Base-by-base conservation (phyloP, 2,329 filamentous ascomycete genomes). In the Colletotrichum brevisporum region DNA sequence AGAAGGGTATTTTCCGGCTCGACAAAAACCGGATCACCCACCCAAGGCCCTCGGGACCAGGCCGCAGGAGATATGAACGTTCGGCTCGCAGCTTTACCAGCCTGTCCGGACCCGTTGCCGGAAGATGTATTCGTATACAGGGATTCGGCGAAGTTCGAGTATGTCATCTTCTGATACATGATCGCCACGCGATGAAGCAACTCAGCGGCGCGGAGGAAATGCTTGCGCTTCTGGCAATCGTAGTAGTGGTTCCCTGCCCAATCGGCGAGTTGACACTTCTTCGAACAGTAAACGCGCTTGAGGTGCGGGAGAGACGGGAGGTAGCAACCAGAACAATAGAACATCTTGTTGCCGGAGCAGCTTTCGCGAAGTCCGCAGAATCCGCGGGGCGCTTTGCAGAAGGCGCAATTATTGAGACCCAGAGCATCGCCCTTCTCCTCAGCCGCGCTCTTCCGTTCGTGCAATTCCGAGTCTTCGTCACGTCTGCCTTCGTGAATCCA, bases 401-500 rank as follows among this genome's bases (percentile, higher is more conserved):
- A 43, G 41, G 13, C 16, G 41, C 41, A 43, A 6, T 6, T 43
- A 12, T 43, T n/a, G 16, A 43, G 27, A 12, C 18, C 13, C 24
- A 63, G 16, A 2, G 24, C 18, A 21, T 53, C 47, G 39, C 13
- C 12, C 15, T 26, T 26, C 9, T 18, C 18, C 26, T 36, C 13
- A 15, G 18, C 27, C 21, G 53, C 53, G 15, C n/a, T 26, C 18
- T 51, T 18, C 10, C 50, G 55, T 13, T 15, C 24, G 3, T 43
- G 27, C 18, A 57, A 18, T 8, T 56, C 58, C 12, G 58, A 39
- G n/a, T 52, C 54, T 5, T 47, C 16, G 36, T 71, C 70, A 4
- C 24, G 16, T 52, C 68, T 47, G 47, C 70, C 70, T n/a, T 56
- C n/a, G 21, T 55, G 13, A 18, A 71, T 62, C 63, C 63, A 71